Conservation (phyloP, 805 yeast genomes). For the Spathaspora gorwiae region DNA sequence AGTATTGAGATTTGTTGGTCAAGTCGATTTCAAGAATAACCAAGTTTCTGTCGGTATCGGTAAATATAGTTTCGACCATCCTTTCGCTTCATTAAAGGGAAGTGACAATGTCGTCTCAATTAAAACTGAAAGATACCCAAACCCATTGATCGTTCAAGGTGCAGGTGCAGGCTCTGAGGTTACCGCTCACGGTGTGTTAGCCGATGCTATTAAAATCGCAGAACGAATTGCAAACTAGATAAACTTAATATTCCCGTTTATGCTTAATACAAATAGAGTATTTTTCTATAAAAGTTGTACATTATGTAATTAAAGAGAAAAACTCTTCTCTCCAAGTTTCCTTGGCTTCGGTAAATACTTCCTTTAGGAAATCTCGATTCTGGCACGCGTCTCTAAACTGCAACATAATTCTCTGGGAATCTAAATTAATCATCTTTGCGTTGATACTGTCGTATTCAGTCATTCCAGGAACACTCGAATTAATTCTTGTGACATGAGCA, state of each 20-base stretch:
- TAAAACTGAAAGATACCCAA: conserved; percentile 84
- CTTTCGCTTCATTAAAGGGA: conserved; percentile 93
- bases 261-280: too few species aligned
- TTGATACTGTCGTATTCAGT: conserved; percentile 21
- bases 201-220: conserved; percentile 88
- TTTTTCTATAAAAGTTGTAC: too few species aligned
- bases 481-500: conserved; percentile 70
- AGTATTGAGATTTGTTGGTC: conserved; percentile 91
- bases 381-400: conserved; percentile 62
- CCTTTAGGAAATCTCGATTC: conserved; percentile 43
- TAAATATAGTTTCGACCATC: conserved; percentile 83
- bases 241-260: too few species aligned
- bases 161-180: conserved; percentile 88
- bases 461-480: conserved; percentile 29
- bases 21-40: conserved; percentile 69
- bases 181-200: conserved; percentile 80
- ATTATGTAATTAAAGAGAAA: conserved; percentile 4
- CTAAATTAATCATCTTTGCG: conserved; percentile 36
- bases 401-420: conserved; percentile 71
- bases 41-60: conserved; percentile 82
- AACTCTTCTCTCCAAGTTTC: conserved; percentile 36
- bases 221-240: conserved; percentile 61
- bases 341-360: conserved; percentile 58
- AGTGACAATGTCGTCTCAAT: conserved; percentile 94
- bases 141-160: conserved; percentile 94